Evolutionary conservation across 805 yeast genomes (phyloP).

Genomic region (Wickerhamiella kurtzmanii): DNA sequence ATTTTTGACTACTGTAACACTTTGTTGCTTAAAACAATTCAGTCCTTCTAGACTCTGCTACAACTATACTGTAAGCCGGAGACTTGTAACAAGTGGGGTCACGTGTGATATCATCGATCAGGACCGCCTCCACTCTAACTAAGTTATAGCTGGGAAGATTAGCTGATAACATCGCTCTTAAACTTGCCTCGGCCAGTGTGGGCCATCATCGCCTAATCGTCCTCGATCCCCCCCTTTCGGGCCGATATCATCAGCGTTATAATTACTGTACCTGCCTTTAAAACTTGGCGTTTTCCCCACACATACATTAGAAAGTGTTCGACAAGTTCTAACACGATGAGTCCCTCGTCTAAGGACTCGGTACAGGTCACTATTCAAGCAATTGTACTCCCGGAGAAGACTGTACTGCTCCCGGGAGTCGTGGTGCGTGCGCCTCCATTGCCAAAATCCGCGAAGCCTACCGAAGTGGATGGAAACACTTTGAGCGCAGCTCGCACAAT

Average conservation of each 20-base stretch:
- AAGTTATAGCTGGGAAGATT: neutral
- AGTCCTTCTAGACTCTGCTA: no score
- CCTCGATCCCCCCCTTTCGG: no score
- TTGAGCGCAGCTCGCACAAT: neutral
- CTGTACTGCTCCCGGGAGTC: neutral
- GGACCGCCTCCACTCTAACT: no score
- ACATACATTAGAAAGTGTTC: neutral
- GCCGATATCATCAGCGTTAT: neutral
- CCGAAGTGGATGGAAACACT: neutral
- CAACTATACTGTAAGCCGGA: no score
- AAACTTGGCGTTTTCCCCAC: neutral
- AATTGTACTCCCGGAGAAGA: neutral
- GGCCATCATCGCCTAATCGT: no score
- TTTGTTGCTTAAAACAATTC: no score
- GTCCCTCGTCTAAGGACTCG: neutral
- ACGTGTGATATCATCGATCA: no score
- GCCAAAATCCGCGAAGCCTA: neutral
- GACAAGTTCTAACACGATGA: no score
- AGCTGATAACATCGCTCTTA: no score
- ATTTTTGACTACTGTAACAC: neutral
- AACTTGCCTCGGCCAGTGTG: no score
- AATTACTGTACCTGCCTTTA: neutral
- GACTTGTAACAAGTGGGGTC: no score
- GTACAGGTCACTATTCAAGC: neutral
- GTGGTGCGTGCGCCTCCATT: neutral